Evolutionary conservation across 345 rosid genomes (phyloP).

Genomic region (Euphorbia lathyris): DNA sequence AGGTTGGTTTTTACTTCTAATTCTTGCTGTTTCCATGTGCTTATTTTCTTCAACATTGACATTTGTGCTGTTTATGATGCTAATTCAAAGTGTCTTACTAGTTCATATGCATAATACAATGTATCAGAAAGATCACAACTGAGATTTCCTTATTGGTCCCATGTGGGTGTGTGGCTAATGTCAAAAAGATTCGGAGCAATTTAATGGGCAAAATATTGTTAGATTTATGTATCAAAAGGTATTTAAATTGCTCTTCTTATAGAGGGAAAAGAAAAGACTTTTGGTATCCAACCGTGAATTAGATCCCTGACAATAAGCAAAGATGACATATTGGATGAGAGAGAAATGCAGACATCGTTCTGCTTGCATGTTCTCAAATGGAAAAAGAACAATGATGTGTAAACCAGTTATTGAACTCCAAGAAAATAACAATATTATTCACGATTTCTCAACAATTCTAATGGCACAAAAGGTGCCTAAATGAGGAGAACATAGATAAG

Average conservation of each 20-base stretch:
- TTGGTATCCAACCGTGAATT: neutral
- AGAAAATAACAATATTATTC: neutral
- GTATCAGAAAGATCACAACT: neutral
- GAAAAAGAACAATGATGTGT: neutral
- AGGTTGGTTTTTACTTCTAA: slow-evolving; percentile 44
- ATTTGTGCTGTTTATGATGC: neutral
- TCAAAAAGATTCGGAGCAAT: too few species aligned
- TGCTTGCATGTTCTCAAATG: neutral
- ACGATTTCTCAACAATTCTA: neutral
- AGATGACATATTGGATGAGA: neutral
- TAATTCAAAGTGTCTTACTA: neutral
- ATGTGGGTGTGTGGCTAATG: neutral
- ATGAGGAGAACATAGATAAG: neutral
- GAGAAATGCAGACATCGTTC: neutral
- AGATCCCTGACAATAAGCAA: neutral
- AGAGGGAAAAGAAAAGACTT: neutral
- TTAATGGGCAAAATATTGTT: neutral
- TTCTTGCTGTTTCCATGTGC: neutral
- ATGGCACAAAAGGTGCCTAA: neutral
- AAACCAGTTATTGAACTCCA: neutral
- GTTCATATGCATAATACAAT: neutral
- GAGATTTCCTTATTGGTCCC: neutral
- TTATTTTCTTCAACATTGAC: slow-evolving; percentile 1
- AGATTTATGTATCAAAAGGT: neutral
- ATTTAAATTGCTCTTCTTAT: neutral